These are phyloP conservation scores for Nepenthes alata DNA, from an alignment of 179 eudicot genomes.

Conservation along the genomic window DNA sequence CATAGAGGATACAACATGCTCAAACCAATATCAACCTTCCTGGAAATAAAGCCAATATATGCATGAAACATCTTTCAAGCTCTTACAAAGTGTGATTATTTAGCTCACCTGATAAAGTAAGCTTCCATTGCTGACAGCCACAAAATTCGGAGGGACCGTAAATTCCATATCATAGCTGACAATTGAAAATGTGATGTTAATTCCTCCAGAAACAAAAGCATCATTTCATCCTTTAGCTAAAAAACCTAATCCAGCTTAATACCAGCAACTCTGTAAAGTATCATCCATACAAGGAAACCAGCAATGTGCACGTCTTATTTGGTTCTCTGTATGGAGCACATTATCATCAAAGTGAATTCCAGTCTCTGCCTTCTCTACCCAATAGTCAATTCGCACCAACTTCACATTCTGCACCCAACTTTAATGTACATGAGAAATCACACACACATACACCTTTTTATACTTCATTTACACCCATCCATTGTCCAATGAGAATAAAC, in stretches of 20 bases:
- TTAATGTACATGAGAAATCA: constrained; percentile 72
- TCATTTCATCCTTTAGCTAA: constrained; percentile 3
- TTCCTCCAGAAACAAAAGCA: neutral
- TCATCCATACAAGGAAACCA: constrained; percentile 99
- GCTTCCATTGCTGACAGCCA: constrained; percentile 86
- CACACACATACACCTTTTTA: constrained; percentile 29
- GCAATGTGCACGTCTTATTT: constrained; percentile 94
- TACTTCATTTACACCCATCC: constrained; percentile 8
- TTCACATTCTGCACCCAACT: constrained; percentile 91
- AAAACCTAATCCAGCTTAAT: constrained; percentile 15
- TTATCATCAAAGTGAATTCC: constrained; percentile 78
- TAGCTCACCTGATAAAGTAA: constrained; percentile 83
- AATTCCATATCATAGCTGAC: constrained; percentile 87
- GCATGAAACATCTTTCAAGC: neutral
- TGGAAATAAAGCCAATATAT: too few species aligned
- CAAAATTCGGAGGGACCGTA: constrained; percentile 77
- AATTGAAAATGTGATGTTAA: constrained; percentile 9
- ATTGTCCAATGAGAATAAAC: neutral
- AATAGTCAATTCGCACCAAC: constrained; percentile 75
- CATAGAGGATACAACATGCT: too few species aligned
- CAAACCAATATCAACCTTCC: too few species aligned
- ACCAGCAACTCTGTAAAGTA: constrained; percentile 84
- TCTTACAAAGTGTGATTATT: neutral
- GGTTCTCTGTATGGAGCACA: constrained; percentile 80
- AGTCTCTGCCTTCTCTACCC: constrained; percentile 93